Conservation (phyloP, 179 eudicot species). For the Sideroxylon spinosum region DNA sequence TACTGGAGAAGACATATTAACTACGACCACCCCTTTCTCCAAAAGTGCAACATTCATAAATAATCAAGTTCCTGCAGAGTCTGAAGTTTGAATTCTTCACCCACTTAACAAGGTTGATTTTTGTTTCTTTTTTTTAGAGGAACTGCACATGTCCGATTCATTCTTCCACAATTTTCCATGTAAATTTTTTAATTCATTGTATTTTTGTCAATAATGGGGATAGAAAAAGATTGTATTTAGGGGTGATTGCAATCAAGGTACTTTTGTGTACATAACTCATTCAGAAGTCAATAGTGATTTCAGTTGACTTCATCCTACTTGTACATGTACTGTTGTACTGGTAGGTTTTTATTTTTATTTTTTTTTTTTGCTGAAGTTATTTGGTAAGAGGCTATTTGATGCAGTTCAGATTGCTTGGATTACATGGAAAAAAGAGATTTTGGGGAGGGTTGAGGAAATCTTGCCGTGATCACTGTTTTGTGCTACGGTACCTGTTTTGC, state of each 20-base stretch:
- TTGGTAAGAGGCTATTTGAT: too few species aligned
- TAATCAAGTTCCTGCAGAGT: slow-evolving; percentile 22
- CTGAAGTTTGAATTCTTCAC: neutral
- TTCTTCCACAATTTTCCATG: slow-evolving; percentile 21
- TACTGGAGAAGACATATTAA: slow-evolving; percentile 69
- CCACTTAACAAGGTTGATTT: neutral
- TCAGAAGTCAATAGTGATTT: slow-evolving; percentile 14
- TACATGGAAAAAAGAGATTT: too few species aligned
- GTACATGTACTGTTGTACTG: neutral
- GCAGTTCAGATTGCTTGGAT: too few species aligned
- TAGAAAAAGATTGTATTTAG: neutral
- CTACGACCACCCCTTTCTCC: slow-evolving; percentile 64
- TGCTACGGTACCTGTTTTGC: too few species aligned
- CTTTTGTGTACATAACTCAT: slow-evolving; percentile 20
- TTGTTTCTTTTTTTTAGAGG: neutral
- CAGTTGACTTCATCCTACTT: neutral
- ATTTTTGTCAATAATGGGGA: slow-evolving; percentile 18
- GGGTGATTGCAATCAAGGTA: neutral
- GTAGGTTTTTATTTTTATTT: too few species aligned
- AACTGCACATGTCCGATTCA: slow-evolving; percentile 15
- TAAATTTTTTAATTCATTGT: slow-evolving; percentile 13
- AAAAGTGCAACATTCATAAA: slow-evolving; percentile 81
- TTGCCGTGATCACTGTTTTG: too few species aligned
- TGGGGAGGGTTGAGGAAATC: too few species aligned
- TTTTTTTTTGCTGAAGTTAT: too few species aligned